Evolutionary conservation across 352 stramenopile species (phyloP), one percentile per base, ranked within the genome.

Genomic region (Phytophthora agathidicida): DNA sequence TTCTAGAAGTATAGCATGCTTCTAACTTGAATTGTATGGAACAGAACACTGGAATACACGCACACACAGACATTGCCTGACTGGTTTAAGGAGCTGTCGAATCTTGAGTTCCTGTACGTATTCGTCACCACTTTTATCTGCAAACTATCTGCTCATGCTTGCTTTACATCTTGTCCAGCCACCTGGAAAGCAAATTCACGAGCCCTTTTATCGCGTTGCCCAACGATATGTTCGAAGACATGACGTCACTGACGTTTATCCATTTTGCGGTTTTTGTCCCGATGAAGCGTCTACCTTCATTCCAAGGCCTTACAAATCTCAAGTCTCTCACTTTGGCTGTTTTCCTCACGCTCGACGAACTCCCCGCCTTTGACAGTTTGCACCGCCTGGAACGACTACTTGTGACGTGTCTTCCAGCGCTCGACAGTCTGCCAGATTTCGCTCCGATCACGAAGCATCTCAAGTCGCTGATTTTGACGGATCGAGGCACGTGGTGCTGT

Each of bases 11-110:
- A 10, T 38, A 13, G 22, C n/a, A n/a, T n/a, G 9, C 5, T 26
- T 27, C 19, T 14, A 33, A 37, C 23, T 39, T 41, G 8, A 19
- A 31, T 20, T 46, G 20, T 45, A 67, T 16, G 23, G 7, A 3
- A 22, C 32, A 85, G 72, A 11, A 68, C 75, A 0, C 49, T 86
- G 13, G 59, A 77, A 3, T 78, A 85, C 39, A 75, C 72, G 0
- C 62, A 80, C 36, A 85, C 64, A 0, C 23, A 51, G 10, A 63
- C 46, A 4, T n/a, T 85, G 11, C 70, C 75, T 5, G 36, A 27
- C 2, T 80, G 75, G 72, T 62, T 60, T 30, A 79, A 64, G 22
- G 31, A 70, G 4, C 64, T 73, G 30, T 54, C 57, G 0, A 50
- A 66, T 1, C 70, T 85, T 10, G 60, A 83, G 42, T 75, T 67